Evolutionary conservation across 768 basidiomycete species (phyloP), one percentile per base, ranked within the genome.

Genomic region (Lactarius deliciosus): DNA sequence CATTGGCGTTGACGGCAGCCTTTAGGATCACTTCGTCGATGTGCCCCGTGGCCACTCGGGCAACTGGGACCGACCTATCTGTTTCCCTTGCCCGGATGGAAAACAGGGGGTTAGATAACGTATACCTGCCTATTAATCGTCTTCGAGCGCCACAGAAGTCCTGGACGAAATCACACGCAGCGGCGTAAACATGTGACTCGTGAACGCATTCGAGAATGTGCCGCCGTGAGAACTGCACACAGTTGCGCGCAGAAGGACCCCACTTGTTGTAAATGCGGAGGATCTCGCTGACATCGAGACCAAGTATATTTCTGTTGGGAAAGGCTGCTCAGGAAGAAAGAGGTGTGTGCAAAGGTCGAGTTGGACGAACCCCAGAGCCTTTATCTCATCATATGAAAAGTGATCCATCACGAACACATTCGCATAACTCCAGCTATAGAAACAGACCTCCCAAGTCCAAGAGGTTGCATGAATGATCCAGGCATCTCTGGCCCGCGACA

Each of bases 361-460:
- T 20, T 5, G 20, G 45, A 45, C 45, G n/a, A 45, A 45, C 45
- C 45, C 45, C 1, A 45, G 20, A 13, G 9, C 20, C 20, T 32
- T 32, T 32, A 32, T 32, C 30, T 32, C 30, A 32, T 32, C 30
- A 32, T 32, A 32, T 0, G 30, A 32, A 8, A 32, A 32, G 30
- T n/a, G 5, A 20, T 10, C 45, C 45, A 45, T 45, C 20, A 45
- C 45, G 3, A n/a, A 45, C 45, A 10, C 45, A 9, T 8, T 10
- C 3, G 9, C 20, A n/a, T 10, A 3, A n/a, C 3, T 0, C 45
- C 20, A 45, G 4, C 3, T 0, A 1, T 10, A 45, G 20, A 1
- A 7, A 32, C 30, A 5, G 30, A 30, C 0, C 20, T n/a, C 20
- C 45, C 7, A 45, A n/a, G 9, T 0, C 45, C 1, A 0, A 9